phyloP scores from a whole-genome alignment of 495 filamentous ascomycete genomes.

The Glonium stellatum region DNA sequence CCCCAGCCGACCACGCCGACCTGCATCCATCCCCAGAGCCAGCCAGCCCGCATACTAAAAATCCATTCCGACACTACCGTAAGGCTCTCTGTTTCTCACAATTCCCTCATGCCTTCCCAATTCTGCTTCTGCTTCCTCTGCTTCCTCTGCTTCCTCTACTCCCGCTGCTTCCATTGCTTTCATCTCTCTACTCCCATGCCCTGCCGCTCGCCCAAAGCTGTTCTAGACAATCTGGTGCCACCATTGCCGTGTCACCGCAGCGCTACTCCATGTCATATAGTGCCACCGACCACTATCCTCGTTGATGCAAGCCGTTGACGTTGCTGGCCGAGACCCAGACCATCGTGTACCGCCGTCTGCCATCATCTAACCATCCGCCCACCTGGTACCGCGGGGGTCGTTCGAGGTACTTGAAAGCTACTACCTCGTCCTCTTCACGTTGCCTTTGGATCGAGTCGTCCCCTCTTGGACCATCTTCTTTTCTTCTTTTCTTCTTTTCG shows the following conservation, averaged over 20 bases:
- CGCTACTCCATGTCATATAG: conserved; percentile 13
- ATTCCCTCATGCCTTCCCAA: neutral
- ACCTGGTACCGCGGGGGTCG: conserved; percentile 12
- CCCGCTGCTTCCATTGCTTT: no score
- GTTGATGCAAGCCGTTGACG: conserved; percentile 5
- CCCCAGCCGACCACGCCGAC: neutral
- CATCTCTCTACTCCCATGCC: neutral
- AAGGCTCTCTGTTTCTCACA: neutral
- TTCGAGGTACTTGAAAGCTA: conserved; percentile 23
- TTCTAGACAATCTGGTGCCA: conserved; percentile 1
- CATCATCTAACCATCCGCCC: conserved; percentile 8
- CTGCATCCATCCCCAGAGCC: neutral
- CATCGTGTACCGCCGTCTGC: conserved; percentile 3
- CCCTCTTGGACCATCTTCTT: neutral
- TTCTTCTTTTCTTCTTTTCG: no score
- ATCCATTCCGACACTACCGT: conserved; percentile 1
- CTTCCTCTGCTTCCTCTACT: no score
- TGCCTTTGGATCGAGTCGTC: conserved; percentile 1
- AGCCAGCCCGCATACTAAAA: neutral
- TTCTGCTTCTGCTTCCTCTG: no score
- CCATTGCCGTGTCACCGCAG: conserved; percentile 21
- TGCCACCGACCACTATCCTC: conserved; percentile 11
- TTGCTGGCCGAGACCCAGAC: conserved; percentile 18
- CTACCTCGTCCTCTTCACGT: conserved; percentile 12
- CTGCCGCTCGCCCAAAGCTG: neutral